These are phyloP conservation scores for Candida gorgasii DNA, from an alignment of 805 yeast genomes.

Conservation along the genomic window DNA sequence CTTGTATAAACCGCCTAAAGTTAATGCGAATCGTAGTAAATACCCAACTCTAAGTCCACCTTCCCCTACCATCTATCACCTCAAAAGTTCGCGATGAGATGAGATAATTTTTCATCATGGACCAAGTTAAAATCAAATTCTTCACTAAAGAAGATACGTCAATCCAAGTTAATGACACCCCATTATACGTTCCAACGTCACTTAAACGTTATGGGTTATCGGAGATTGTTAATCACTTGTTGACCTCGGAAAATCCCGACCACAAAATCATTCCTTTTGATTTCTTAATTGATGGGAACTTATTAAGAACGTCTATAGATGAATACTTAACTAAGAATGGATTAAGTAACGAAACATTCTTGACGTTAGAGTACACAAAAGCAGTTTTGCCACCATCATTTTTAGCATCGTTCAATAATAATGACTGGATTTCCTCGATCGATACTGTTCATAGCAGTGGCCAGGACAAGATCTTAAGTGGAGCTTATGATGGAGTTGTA, in stretches of 20 bases:
- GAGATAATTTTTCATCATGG: conserved; percentile 10
- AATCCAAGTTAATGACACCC: conserved; percentile 71
- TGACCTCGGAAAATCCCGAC: conserved; percentile 38
- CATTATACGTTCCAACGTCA: conserved; percentile 83
- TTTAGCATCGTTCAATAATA: conserved; percentile 83
- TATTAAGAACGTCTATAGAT: conserved; percentile 75
- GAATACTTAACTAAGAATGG: conserved; percentile 78
- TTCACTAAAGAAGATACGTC: conserved; percentile 80
- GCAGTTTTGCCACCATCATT: conserved; percentile 94
- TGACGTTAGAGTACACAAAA: conserved; percentile 85
- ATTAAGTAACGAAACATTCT: conserved; percentile 74
- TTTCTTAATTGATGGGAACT: conserved; percentile 81
- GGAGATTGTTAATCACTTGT: conserved; percentile 90
- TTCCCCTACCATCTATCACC: not conserved
- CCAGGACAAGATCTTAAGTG: conserved; percentile 68
- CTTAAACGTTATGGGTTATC: conserved; percentile 90
- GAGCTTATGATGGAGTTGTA: conserved; percentile 93
- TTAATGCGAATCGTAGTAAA: too few relatives aligned
- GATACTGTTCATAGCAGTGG: conserved; percentile 47
- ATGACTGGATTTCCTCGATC: conserved; percentile 91
- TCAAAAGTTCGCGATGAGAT: conserved; percentile 4
- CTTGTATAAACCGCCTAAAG: too few relatives aligned
- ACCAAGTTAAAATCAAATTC: conserved; percentile 75
- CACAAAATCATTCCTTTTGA: conserved; percentile 81
- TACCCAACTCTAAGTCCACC: too few relatives aligned